Conservation (phyloP, 139 green algal species). For the Closterium sp. region DNA sequence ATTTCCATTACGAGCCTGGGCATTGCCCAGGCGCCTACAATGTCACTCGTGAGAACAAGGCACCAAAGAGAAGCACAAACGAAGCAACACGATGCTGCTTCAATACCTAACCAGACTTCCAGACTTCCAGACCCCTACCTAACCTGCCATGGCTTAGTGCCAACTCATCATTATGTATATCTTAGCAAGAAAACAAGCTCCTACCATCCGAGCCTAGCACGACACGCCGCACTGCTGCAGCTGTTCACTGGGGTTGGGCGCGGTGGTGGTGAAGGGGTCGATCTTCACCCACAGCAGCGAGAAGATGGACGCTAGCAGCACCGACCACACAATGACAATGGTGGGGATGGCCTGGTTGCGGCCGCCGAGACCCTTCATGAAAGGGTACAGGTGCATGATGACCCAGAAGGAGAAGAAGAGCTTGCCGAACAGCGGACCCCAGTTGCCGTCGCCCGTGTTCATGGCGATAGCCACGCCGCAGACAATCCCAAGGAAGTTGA, state of each 20-base stretch:
- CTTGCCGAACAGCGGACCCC: slow-evolving; percentile 46
- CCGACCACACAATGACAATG: slow-evolving; percentile 41
- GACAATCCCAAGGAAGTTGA: slow-evolving; percentile 47
- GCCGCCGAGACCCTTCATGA: slow-evolving; percentile 43
- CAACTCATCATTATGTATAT: too few species aligned
- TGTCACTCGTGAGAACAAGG: not conserved
- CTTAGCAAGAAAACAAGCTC: not conserved
- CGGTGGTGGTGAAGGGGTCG: slow-evolving; percentile 6
- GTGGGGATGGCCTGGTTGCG: slow-evolving; percentile 31
- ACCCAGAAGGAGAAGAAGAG: slow-evolving; percentile 49
- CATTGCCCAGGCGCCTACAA: not conserved
- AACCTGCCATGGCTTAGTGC: too few species aligned
- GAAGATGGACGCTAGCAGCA: slow-evolving; percentile 41
- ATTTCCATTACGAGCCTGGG: not conserved
- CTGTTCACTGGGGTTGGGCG: not conserved
- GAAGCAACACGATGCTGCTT: not conserved
- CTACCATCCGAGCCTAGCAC: slow-evolving; percentile 1
- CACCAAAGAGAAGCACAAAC: not conserved
- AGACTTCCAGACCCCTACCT: not conserved
- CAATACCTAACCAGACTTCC: not conserved
- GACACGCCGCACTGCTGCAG: slow-evolving; percentile 24
- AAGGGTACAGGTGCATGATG: slow-evolving; percentile 50
- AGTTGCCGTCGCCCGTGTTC: slow-evolving; percentile 26
- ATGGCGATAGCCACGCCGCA: slow-evolving; percentile 36
- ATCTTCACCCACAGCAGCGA: slow-evolving; percentile 47